Evolutionary conservation across 2,329 filamentous ascomycete genomes (phyloP).

Genomic region (Nannizziopsis barbatae): DNA sequence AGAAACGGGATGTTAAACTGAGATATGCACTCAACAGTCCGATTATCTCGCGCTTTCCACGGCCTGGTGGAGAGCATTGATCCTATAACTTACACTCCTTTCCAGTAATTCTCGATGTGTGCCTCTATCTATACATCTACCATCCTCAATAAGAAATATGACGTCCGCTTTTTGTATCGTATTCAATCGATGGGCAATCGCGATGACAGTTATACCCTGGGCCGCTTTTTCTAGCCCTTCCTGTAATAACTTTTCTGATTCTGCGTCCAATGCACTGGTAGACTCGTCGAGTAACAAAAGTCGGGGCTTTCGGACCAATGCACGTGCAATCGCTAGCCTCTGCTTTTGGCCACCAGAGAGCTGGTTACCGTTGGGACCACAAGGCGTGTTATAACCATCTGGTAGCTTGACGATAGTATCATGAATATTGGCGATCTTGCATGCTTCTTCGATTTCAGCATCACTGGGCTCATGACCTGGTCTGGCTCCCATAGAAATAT

Average conservation of each 20-base stretch:
- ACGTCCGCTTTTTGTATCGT: constrained; percentile 67
- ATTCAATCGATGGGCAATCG: constrained; percentile 62
- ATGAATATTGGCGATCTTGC: constrained; percentile 55
- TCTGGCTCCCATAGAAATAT: constrained; percentile 49
- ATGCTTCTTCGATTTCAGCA: constrained; percentile 50
- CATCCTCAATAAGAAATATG: constrained; percentile 65
- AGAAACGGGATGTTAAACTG: too few species aligned
- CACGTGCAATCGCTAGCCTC: constrained; percentile 42
- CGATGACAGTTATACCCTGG: constrained; percentile 49
- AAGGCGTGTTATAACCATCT: constrained; percentile 37
- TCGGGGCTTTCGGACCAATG: constrained; percentile 40
- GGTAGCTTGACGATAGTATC: constrained; percentile 41
- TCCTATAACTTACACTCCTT: constrained; percentile 31
- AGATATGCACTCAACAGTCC: too few species aligned
- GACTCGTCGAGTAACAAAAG: constrained; percentile 47
- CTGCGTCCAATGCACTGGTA: constrained; percentile 49
- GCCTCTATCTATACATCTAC: constrained; percentile 52
- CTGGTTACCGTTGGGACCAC: constrained; percentile 47
- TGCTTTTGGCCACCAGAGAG: constrained; percentile 45
- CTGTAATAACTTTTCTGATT: constrained; percentile 54
- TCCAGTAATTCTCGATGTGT: constrained; percentile 50
- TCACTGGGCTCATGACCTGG: constrained; percentile 57
- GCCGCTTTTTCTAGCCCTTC: constrained; percentile 52
- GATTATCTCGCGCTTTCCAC: constrained; percentile 13
- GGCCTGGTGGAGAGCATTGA: constrained; percentile 31